Evolutionary conservation across 257 asterid genomes (phyloP).

Genomic region (Avicennia marina): DNA sequence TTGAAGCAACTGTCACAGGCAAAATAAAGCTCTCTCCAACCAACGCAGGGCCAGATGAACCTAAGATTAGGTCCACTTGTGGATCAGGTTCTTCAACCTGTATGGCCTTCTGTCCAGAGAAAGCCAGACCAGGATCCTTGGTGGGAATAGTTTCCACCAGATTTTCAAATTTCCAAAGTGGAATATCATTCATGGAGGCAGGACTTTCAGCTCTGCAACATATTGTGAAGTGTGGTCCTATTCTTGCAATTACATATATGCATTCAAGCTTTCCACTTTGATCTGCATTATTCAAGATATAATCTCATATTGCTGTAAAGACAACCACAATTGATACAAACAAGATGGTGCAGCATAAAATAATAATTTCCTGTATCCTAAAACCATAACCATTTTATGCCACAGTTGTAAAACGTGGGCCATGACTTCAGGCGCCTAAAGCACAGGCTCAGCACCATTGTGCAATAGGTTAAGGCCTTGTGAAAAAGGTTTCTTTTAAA

Average conservation of each 20-base stretch:
- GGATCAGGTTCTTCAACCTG: slow-evolving; percentile 99
- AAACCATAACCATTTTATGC: too few species aligned
- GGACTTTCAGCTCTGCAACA: slow-evolving; percentile 99
- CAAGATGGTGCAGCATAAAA: slow-evolving; percentile 10
- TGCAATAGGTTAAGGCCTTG: too few species aligned
- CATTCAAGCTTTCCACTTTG: slow-evolving; percentile 98
- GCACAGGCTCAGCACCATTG: too few species aligned
- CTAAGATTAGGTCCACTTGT: slow-evolving; percentile 79
- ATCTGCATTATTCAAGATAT: slow-evolving; percentile 53
- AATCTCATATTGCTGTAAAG: slow-evolving; percentile 19
- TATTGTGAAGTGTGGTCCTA: slow-evolving; percentile 77
- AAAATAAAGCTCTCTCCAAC: slow-evolving; percentile 85
- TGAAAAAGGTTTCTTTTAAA: too few species aligned
- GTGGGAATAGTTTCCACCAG: slow-evolving; percentile 71
- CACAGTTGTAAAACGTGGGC: too few species aligned
- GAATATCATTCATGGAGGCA: slow-evolving; percentile 85
- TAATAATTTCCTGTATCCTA: too few species aligned
- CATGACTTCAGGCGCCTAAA: too few species aligned
- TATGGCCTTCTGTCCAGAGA: slow-evolving; percentile 91
- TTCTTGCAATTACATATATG: slow-evolving; percentile 82
- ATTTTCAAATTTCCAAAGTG: slow-evolving; percentile 94
- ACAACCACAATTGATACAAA: not conserved
- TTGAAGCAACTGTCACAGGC: slow-evolving; percentile 80
- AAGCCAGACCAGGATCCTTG: slow-evolving; percentile 86
- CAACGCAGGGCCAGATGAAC: slow-evolving; percentile 81